Evolutionary conservation across 257 asterid species (phyloP).

Genomic region (Solanum ahanhuiri): DNA sequence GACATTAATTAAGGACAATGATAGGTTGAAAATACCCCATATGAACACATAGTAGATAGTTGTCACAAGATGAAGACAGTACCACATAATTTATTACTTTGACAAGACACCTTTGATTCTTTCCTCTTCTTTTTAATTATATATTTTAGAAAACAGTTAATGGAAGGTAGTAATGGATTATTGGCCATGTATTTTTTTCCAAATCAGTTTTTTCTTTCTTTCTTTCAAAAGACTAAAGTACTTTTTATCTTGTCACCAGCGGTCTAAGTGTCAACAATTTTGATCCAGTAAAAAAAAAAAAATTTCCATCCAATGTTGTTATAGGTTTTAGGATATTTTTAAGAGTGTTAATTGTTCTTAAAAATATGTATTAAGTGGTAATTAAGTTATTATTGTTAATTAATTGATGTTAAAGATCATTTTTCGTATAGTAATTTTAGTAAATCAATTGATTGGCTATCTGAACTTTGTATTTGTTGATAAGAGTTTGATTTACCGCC

Average conservation of each 20-base stretch:
- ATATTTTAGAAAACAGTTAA: not conserved
- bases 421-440: too few species aligned
- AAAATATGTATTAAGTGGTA: too few species aligned
- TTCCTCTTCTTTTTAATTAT: too few species aligned
- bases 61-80: not conserved
- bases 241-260: too few species aligned
- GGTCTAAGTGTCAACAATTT: too few species aligned
- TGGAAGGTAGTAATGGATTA: not conserved
- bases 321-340: too few species aligned
- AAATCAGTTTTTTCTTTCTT: not conserved
- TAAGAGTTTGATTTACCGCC: not conserved
- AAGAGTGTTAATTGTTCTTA: not conserved
- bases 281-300: not conserved
- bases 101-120: not conserved
- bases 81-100: not conserved
- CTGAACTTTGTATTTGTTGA: too few species aligned
- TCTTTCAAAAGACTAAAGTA: too few species aligned
- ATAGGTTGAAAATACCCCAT: not conserved
- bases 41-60: not conserved
- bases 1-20: not conserved
- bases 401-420: too few species aligned
- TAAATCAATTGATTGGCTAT: too few species aligned
- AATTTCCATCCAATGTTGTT: not conserved
- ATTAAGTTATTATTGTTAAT: too few species aligned
- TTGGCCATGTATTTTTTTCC: not conserved